Evolutionary conservation across 2,329 filamentous ascomycete species (phyloP), one percentile per base, ranked within the genome.

Genomic region (Penicillium sp.): DNA sequence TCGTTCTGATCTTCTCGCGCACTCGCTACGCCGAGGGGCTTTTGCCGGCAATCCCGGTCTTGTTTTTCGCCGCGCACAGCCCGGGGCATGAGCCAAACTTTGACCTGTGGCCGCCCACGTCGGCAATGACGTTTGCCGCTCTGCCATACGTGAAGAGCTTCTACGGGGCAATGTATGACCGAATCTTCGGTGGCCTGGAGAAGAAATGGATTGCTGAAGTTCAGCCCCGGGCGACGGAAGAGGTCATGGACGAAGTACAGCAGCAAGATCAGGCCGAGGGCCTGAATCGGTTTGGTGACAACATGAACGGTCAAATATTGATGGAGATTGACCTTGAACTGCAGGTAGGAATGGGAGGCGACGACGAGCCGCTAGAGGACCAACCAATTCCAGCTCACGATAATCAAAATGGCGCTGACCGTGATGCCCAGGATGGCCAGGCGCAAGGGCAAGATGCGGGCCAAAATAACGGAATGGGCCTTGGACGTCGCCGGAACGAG

Each of bases 1-100:
- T 85, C 9, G 75, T 81, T 2, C 73, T 90, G 7, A 74, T 89
- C 9, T 74, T 85, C n/a, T 84, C 84, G 18, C 75, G 86, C 32
- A 82, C 84, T 26, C 76, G 73, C 2, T 73, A 84, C 41, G 79
- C 80, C 28, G 84, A 88, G 56, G 76, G 78, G 3, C 70, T 84
- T 6, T 71, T 86, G 5, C 82, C 83, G 2, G 76, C 80, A 18
- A 72, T 85, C 13, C 83, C 83, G 0, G 75, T 86, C 47, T 63
- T 77, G 35, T 76, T 77, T 48, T 75, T 79, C 52, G 73, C 73
- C 29, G 72, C 73, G 6, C 72, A 76, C 47, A 69, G 66, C 39
- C 69, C 73, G 1, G 64, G 59, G 0, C 66, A 66, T 13, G 67
- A 72, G 28, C 64, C 79, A 4, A 76, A 83, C 51, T 66, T 81